These are phyloP conservation scores for Penicillium samsonianum DNA, from an alignment of 495 filamentous ascomycete genomes.

Conservation along the genomic window DNA sequence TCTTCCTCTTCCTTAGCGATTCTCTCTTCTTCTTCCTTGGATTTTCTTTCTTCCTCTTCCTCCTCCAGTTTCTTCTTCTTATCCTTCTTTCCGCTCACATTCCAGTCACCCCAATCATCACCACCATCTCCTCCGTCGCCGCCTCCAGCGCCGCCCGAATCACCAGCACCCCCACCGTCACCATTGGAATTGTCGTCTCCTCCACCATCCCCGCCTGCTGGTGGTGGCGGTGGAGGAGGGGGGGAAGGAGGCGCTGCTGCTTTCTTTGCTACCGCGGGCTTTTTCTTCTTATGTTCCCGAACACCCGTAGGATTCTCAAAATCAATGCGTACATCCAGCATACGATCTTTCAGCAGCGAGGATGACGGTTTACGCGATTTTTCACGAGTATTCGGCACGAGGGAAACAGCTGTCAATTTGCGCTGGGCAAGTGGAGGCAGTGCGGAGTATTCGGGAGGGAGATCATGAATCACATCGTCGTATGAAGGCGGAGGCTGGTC, in stretches of 20 bases:
- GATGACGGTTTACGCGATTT: constrained; percentile 39
- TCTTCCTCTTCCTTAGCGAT: constrained; percentile 36
- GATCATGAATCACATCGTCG: constrained; percentile 42
- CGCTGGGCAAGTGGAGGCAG: constrained; percentile 34
- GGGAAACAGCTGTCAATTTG: constrained; percentile 16
- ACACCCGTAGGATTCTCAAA: constrained; percentile 53
- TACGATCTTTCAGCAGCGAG: constrained; percentile 35
- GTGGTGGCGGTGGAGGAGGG: constrained; percentile 24
- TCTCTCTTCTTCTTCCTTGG: constrained; percentile 39
- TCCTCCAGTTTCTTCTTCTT: constrained; percentile 42
- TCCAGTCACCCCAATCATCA: constrained; percentile 47
- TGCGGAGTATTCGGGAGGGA: constrained; percentile 44
- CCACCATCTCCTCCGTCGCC: constrained; percentile 31
- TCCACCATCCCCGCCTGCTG: constrained; percentile 28
- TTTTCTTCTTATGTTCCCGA: constrained; percentile 51
- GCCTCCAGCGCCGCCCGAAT: constrained; percentile 26
- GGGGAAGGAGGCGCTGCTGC: constrained; percentile 25
- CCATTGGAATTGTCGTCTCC: constrained; percentile 37
- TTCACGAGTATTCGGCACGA: constrained; percentile 24
- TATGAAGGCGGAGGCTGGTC: constrained; percentile 45
- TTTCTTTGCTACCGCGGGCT: constrained; percentile 41
- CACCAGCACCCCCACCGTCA: constrained; percentile 40
- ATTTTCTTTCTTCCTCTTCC: constrained; percentile 36
- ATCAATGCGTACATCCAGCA: constrained; percentile 44
- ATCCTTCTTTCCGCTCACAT: constrained; percentile 43